Evolutionary conservation across 257 asterid genomes (phyloP).

Genomic region (Ilex asprella): DNA sequence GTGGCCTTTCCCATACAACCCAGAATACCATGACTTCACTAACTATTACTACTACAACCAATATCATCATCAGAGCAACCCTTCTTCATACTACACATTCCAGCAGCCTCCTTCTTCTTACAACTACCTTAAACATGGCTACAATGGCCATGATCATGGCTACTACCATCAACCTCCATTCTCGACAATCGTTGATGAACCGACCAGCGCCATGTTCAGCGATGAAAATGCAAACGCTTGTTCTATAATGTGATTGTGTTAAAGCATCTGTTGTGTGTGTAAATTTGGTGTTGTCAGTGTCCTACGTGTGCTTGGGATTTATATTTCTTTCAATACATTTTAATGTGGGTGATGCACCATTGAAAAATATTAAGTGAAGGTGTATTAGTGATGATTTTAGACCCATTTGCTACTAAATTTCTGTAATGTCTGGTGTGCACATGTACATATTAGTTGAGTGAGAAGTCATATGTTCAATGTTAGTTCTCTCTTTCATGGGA

Average conservation of each 20-base stretch:
- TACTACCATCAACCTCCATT: constrained; percentile 49
- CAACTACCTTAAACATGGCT: constrained; percentile 55
- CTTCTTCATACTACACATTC: constrained; percentile 11
- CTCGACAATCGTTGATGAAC: constrained; percentile 27
- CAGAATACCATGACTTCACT: constrained; percentile 45
- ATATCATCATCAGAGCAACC: constrained; percentile 10
- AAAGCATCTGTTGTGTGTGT: background rate
- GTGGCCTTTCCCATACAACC: constrained; percentile 77
- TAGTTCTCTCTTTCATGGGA: too few relatives aligned
- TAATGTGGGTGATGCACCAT: too few relatives aligned
- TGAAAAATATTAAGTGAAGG: too few relatives aligned
- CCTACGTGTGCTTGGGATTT: too few relatives aligned
- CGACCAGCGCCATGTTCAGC: constrained; percentile 43
- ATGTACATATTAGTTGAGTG: too few relatives aligned
- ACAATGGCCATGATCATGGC: constrained; percentile 51
- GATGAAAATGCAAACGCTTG: constrained; percentile 69
- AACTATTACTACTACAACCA: constrained; percentile 29
- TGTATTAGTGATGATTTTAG: too few relatives aligned
- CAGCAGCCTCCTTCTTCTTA: constrained; percentile 29
- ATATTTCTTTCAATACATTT: too few relatives aligned
- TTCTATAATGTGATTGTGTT: constrained; percentile 45
- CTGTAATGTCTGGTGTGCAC: too few relatives aligned
- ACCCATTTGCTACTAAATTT: too few relatives aligned
- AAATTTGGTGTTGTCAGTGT: background rate
- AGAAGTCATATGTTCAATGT: too few relatives aligned